Evolutionary conservation across 805 yeast genomes (phyloP), one percentile per base, ranked within the genome.

Genomic region (Hanseniaspora vineae): DNA sequence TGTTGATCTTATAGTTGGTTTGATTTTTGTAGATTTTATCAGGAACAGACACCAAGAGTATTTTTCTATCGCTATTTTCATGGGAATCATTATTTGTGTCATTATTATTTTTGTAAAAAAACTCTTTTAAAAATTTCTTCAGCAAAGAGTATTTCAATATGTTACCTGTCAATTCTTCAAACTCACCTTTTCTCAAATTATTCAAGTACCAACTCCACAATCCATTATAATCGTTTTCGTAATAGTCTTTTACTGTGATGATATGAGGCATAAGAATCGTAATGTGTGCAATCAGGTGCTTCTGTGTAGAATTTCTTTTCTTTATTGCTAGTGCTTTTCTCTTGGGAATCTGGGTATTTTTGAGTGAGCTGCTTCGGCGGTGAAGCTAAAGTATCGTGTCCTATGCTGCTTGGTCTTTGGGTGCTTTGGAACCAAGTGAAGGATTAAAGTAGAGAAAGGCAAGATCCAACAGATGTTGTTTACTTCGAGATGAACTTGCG

Each of bases 181-280:
- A 66, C 31, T 58, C 56, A 1, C 70, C 70, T 13, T 58, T 55
- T 44, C 66, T 52, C 9, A 66, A 52, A 44, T 63, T 63, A n/a
- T 57, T 45, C 31, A 66, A 44, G 50, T 64, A 66, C 70, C 70
- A 66, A 17, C 66, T 57, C 65, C 67, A 64, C 17, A 65, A 51
- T 13, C 62, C 66, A 46, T 65, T 60, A 29, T 59, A 59, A 46
- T 61, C 63, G 44, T 63, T 59, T 31, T 60, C 66, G 42, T 54
- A 59, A 39, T 58, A 55, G 37, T 62, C 62, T 9, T 55, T 56
- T 6, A 65, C 62, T 45, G 59, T 57, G 18, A 61, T 55, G 9
- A 62, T 53, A 31, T 47, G 54, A 31, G 54, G 60, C 64, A 60
- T 58, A n/a, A 33, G 39, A 11, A 8, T n/a, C n/a, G 13, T 32